Conservation (phyloP, 163 green algal genomes). For the Scenedesmus sp. region DNA sequence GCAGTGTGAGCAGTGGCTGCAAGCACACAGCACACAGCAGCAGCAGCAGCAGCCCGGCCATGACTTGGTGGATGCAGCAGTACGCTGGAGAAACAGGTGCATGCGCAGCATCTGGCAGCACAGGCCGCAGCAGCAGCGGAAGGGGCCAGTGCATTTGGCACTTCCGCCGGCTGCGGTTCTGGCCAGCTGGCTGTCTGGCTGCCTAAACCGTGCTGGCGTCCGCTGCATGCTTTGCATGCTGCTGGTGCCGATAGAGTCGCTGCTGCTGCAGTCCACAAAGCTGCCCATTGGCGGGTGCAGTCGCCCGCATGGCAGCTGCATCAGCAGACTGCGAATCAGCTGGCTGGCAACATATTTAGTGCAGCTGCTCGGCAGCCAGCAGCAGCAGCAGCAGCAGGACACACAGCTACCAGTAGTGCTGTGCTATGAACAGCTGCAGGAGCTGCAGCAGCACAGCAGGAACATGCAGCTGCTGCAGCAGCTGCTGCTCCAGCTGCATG, state of each 20-base stretch:
- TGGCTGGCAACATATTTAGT: not conserved
- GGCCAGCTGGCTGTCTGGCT: slow-evolving; percentile 24
- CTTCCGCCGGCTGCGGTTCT: not conserved
- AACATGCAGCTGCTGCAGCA: slow-evolving; percentile 26
- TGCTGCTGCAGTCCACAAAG: not conserved
- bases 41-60: not conserved
- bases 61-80: not conserved
- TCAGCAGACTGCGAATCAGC: not conserved
- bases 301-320: not conserved
- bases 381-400: not conserved
- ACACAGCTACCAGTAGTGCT: not conserved
- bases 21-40: not conserved
- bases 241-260: not conserved
- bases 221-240: not conserved
- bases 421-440: not conserved
- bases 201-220: not conserved
- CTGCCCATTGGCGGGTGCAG: not conserved
- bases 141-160: not conserved
- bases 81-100: slow-evolving; percentile 37
- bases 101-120: not conserved
- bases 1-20: not conserved
- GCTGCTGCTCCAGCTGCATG: slow-evolving; percentile 9
- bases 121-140: not conserved
- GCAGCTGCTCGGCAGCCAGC: not conserved
- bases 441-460: slow-evolving; percentile 4